Evolutionary conservation across 1,284 basidiomycete species (phyloP), one percentile per base, ranked within the genome.

Genomic region (Rhizoctonia solani): DNA sequence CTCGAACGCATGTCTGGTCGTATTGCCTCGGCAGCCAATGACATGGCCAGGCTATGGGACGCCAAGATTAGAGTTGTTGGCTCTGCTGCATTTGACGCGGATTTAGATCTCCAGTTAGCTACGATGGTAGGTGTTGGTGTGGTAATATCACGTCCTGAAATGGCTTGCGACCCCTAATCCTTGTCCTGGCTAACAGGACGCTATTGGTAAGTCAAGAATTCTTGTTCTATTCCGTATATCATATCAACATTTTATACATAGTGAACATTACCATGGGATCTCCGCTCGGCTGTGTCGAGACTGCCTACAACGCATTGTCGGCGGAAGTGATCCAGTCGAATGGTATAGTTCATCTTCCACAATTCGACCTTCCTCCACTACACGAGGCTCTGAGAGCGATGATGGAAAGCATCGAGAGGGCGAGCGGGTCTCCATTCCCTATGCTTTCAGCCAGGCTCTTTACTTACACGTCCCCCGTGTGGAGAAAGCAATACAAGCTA

Each of bases 1-100:
- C 49, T 63, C 2, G 47, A 52, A 21, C 47, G 49, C 32, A 63
- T 63, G 59, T 52, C 59, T 8, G 13, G 13, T 23, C 59, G 49
- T 25, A 63, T 63, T 34, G 25, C 47, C 14, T 34, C 47, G 39
- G 59, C 19, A 5, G 59, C 59, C 21, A 41, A 29, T n/a, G 37
- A 29, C 23, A 34, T 63, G 13, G 59, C 30, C 25, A 49, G 34
- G 2, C 25, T 63, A 3, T 63, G 59, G 59, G 8, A 39, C 1
- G 34, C 32, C 3, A 63, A 63, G 23, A 11, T 39, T 13, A 34
- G 30, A 3, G 11, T 66, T 13, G 52, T 54, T 29, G 63, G 52
- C n/a, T n/a, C 3, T 21, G 30, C 30, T 23, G 41, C 52, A 11
- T 66, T 66, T 37, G 19, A 30, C 21, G 52, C 63, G 8, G 29